Evolutionary conservation across 2,329 filamentous ascomycete genomes (phyloP).

Genomic region (Fonsecaea multimorphosa): DNA sequence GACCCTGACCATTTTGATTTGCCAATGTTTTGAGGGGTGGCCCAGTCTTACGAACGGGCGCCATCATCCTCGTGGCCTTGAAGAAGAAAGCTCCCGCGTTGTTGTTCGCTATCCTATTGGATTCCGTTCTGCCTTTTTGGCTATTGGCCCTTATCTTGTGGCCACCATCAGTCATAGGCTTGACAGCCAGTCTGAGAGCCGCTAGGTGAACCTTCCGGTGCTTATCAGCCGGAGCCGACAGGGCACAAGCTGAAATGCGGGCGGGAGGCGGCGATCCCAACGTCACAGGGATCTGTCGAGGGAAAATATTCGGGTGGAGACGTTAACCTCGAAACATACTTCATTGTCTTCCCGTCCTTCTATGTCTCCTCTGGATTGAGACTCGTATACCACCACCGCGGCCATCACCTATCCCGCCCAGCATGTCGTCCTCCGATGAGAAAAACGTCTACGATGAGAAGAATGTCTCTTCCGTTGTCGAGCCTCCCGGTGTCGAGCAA

Average conservation of each 20-base stretch:
- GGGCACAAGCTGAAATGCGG: neutral
- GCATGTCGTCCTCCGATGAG: slow-evolving; percentile 27
- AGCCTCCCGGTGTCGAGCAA: slow-evolving; percentile 23
- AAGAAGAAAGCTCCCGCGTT: slow-evolving; percentile 1
- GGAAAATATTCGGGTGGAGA: neutral
- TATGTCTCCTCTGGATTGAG: slow-evolving; percentile 28
- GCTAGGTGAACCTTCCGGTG: slow-evolving; percentile 2
- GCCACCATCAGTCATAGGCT: slow-evolving; percentile 8
- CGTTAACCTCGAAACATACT: neutral
- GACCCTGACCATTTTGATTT: neutral
- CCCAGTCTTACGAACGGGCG: neutral
- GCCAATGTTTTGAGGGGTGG: neutral
- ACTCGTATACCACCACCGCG: neutral
- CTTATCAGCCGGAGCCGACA: slow-evolving; percentile 24
- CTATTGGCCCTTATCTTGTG: slow-evolving; percentile 8
- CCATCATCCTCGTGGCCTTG: neutral
- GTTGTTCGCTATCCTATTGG: neutral
- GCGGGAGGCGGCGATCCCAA: slow-evolving; percentile 2
- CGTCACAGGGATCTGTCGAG: neutral
- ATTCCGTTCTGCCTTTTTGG: neutral
- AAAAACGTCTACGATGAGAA: slow-evolving; percentile 26
- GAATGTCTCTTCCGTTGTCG: slow-evolving; percentile 24
- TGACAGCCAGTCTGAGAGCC: slow-evolving; percentile 4
- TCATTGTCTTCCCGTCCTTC: neutral
- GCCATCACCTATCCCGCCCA: neutral